Base-by-base conservation (phyloP, 2,329 filamentous ascomycete species). In the Sclerotinia glacialis region DNA sequence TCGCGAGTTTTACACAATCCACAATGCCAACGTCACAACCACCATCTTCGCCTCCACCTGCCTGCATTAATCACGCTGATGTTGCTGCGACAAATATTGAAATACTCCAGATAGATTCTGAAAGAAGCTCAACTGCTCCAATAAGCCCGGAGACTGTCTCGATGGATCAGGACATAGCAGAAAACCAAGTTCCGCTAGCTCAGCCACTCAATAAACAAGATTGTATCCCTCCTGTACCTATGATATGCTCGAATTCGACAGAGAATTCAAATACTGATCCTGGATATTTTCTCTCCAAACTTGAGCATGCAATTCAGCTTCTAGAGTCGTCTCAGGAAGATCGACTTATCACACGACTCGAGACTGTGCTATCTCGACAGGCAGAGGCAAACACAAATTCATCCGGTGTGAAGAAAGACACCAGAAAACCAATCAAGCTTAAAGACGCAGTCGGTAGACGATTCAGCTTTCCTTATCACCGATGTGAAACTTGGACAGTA, bases 371-470 rank as follows among this genome's bases (percentile, higher is more conserved):
- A 11, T 56, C 42, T 42, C 53, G n/a, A 1, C 42, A 37, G 42
- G n/a, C 21, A n/a, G 26, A 65, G 16, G 9, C 14, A 65, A n/a
- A 59, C 26, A 9, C 21, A 5, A 31, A 16, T 37, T 21, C 14
- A 11, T 47, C 31, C 12, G 9, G 34, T 47, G 53, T 8, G 14
- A 58, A 64, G 18, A 34, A 6, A 21, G 52, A 64, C 23, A 40
- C 16, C n/a, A 59, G 52, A 12, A 49, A 59, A 23, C 52, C 62
- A 16, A 91, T 97, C 77, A 89, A 89, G 72, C 96, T 96, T 80
- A 96, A 96, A 79, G 93, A 97, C 76, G 93, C 93, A 0, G 87
- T 97, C 21, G 91, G 92, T 37, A 85, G 93, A 71, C 96, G 96
- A 78, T 97, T 96, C 77, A 95, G 87, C 78, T 97, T 97, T 75